Evolutionary conservation across 495 filamentous ascomycete genomes (phyloP).

Genomic region (Hypoxylon subgilvum): DNA sequence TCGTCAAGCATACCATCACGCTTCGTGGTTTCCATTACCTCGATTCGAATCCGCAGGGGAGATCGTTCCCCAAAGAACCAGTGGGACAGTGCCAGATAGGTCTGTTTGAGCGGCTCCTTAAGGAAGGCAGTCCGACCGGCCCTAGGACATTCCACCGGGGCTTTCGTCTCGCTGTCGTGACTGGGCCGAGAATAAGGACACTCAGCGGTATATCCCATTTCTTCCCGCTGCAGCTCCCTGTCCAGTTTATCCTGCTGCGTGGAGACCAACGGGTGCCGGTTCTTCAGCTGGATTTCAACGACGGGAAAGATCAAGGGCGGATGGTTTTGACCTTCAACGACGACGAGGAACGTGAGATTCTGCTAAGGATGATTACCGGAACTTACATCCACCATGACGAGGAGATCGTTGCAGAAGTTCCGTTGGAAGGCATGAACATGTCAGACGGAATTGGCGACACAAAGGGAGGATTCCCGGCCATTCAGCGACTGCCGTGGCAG

Average conservation of each 20-base stretch:
- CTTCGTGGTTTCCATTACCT: constrained; percentile 76
- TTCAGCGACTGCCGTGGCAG: constrained; percentile 56
- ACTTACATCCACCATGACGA: constrained; percentile 66
- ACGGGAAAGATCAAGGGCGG: constrained; percentile 66
- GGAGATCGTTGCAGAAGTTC: constrained; percentile 64
- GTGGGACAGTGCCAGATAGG: constrained; percentile 69
- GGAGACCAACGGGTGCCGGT: constrained; percentile 70
- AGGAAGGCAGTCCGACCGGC: constrained; percentile 69
- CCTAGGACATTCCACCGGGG: constrained; percentile 72
- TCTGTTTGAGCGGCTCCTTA: constrained; percentile 71
- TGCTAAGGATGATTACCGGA: constrained; percentile 75
- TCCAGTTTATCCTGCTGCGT: constrained; percentile 74
- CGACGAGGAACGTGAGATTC: constrained; percentile 64
- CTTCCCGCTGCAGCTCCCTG: constrained; percentile 62
- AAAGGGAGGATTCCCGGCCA: constrained; percentile 50
- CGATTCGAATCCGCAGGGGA: constrained; percentile 66
- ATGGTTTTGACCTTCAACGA: constrained; percentile 79
- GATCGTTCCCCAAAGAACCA: constrained; percentile 75
- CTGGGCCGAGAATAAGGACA: constrained; percentile 74
- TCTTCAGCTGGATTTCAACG: constrained; percentile 71
- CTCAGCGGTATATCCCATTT: constrained; percentile 73
- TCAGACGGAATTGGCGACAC: constrained; percentile 59
- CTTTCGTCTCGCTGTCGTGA: constrained; percentile 75
- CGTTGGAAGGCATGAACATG: constrained; percentile 66
- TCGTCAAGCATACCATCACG: constrained; percentile 65